Percentiles rank a stretch among this genome's conserved stretches.
Evolutionary conservation across 2,329 filamentous ascomycete species (phyloP).

Genomic region (Chaetomium globosum): DNA sequence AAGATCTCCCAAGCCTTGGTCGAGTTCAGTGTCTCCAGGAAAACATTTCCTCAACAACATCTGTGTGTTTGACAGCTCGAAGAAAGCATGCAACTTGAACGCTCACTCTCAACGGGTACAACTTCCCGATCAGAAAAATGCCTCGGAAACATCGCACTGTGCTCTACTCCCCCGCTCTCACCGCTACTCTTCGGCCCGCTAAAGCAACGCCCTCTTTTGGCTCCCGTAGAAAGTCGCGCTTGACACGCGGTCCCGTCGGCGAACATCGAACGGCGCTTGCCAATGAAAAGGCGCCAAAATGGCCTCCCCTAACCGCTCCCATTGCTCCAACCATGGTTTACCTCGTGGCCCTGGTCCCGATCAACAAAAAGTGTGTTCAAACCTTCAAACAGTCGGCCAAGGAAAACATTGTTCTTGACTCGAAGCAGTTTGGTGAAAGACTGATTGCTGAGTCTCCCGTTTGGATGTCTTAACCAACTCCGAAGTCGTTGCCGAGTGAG

Average conservation of each 20-base stretch:
- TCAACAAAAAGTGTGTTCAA: constrained; percentile 18
- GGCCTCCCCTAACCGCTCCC: constrained; percentile 20
- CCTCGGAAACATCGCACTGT: constrained; percentile 26
- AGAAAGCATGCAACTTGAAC: not conserved
- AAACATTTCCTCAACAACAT: not conserved
- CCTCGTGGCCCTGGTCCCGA: constrained; percentile 3
- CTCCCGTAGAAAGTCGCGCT: constrained; percentile 24
- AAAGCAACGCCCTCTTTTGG: constrained; percentile 26
- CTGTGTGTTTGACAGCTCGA: not conserved
- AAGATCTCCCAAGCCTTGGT: not conserved
- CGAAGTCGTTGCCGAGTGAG: not conserved
- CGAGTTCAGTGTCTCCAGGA: not conserved
- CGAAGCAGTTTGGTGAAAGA: not conserved
- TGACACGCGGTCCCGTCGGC: constrained; percentile 20
- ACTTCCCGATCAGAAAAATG: constrained; percentile 18
- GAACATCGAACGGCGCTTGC: constrained; percentile 7
- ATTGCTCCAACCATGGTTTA: constrained; percentile 23
- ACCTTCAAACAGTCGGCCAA: not conserved
- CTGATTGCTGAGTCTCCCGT: not conserved
- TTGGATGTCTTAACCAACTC: too few species aligned
- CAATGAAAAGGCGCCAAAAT: constrained; percentile 28
- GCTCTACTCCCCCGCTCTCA: constrained; percentile 23
- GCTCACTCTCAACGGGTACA: constrained; percentile 23
- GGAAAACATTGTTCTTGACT: constrained; percentile 7
- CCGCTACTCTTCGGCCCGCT: constrained; percentile 30